phyloP scores from a whole-genome alignment of 257 asterid genomes.

The Penstemon barbatus region DNA sequence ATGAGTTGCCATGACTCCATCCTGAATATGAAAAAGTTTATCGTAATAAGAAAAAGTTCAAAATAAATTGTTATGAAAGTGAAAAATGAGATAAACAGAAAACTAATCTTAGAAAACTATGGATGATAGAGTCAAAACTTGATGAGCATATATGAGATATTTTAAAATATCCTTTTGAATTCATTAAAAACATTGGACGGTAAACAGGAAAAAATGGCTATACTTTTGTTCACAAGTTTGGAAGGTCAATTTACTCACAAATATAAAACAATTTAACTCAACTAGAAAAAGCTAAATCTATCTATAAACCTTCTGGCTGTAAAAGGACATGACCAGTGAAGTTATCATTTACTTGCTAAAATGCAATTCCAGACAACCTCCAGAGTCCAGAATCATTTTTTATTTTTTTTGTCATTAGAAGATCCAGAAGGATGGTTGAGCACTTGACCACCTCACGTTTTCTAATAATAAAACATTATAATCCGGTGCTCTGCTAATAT shows the following conservation, averaged over 20 bases:
- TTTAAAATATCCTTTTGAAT: slow-evolving; percentile 2
- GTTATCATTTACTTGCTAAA: slow-evolving; percentile 17
- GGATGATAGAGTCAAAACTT: not conserved
- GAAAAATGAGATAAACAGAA: slow-evolving; percentile 13
- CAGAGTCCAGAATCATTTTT: not conserved
- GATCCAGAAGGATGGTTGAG: slow-evolving; percentile 1
- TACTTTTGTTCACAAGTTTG: slow-evolving; percentile 1
- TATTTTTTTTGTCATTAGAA: not conserved
- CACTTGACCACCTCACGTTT: slow-evolving; percentile 16
- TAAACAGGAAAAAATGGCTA: slow-evolving; percentile 11
- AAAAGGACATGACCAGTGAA: slow-evolving; percentile 14
- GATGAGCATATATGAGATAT: not conserved
- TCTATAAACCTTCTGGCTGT: not conserved
- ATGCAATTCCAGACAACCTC: slow-evolving; percentile 9
- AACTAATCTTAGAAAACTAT: not conserved
- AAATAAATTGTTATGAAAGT: slow-evolving; percentile 15
- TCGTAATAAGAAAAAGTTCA: slow-evolving; percentile 6
- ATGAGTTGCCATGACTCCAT: slow-evolving; percentile 98
- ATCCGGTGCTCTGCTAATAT: not conserved
- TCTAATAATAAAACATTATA: slow-evolving; percentile 1
- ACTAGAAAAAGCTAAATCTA: not conserved
- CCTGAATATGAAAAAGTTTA: slow-evolving; percentile 44
- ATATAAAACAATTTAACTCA: not conserved
- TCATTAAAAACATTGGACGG: not conserved
- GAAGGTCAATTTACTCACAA: slow-evolving; percentile 9